Conservation (phyloP, 192 early-diverging fungal species). For the Coemansia guatemalensis region DNA sequence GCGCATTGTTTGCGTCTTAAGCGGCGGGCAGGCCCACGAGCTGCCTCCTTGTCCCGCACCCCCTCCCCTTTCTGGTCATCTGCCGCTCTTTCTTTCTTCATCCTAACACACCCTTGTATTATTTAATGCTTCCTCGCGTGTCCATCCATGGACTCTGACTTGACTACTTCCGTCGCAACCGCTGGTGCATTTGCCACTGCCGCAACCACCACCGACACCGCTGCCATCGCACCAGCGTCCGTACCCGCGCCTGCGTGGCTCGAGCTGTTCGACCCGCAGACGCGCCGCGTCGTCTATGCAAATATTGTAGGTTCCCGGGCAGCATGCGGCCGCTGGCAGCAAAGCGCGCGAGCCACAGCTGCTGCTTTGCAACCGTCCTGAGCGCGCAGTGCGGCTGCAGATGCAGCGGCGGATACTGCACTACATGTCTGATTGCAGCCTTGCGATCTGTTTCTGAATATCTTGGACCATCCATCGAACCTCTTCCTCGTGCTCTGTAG, state of each 20-base stretch:
- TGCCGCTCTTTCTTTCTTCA: neutral
- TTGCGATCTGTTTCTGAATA: conserved; percentile 1
- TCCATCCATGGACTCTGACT: conserved; percentile 14
- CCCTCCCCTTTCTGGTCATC: neutral
- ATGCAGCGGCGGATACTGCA: neutral
- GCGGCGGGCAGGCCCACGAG: neutral
- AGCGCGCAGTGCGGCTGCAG: neutral
- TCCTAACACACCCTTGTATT: conserved; percentile 6
- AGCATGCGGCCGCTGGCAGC: neutral
- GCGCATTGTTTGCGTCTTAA: neutral
- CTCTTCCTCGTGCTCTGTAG: conserved; percentile 32
- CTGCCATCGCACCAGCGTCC: too few relatives aligned
- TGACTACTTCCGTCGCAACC: neutral
- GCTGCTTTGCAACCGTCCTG: neutral
- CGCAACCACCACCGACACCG: conserved; percentile 19
- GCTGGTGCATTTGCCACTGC: conserved; percentile 9
- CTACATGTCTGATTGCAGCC: neutral
- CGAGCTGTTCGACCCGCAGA: conserved; percentile 68
- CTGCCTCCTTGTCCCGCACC: neutral
- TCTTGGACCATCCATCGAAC: neutral
- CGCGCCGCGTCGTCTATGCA: conserved; percentile 64
- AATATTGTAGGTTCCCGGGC: conserved; percentile 56
- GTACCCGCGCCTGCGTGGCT: conserved; percentile 59
- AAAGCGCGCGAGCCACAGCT: neutral
- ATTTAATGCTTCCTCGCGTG: conserved; percentile 13